phyloP scores from a whole-genome alignment of 2,329 filamentous ascomycete genomes.

The Alternaria gansuensis region DNA sequence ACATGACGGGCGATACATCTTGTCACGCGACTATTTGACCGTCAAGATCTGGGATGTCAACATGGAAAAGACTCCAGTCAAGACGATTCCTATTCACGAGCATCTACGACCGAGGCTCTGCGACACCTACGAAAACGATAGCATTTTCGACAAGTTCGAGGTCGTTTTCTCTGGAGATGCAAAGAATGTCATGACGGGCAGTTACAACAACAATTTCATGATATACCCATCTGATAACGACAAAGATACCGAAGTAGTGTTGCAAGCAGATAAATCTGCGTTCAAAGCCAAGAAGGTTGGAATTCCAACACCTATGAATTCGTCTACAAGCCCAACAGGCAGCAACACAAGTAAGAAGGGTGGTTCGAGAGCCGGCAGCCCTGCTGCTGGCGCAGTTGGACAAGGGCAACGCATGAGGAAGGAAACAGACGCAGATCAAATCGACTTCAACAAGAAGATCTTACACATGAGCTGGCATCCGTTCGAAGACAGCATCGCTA shows the following conservation, averaged over 20 bases:
- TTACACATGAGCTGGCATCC: constrained; percentile 99
- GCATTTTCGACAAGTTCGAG: constrained; percentile 99
- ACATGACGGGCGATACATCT: constrained; percentile 93
- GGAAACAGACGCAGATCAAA: constrained; percentile 98
- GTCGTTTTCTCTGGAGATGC: constrained; percentile 98
- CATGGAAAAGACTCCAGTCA: constrained; percentile 97
- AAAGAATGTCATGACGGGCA: constrained; percentile 99
- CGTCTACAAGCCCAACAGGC: constrained; percentile 74
- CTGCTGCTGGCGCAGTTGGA: constrained; percentile 73
- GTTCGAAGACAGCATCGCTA: constrained; percentile 98
- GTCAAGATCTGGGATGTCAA: constrained; percentile 99
- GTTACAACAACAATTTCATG: constrained; percentile 99
- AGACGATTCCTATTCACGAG: constrained; percentile 98
- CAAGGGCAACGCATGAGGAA: constrained; percentile 96
- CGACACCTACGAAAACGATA: constrained; percentile 99
- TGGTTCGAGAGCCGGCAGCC: constrained; percentile 86
- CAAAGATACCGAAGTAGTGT: constrained; percentile 94
- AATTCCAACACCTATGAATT: constrained; percentile 95
- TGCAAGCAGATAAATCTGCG: constrained; percentile 97
- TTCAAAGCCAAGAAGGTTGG: constrained; percentile 99
- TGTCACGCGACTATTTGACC: constrained; percentile 96
- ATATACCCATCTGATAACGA: constrained; percentile 97
- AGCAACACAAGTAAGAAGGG: constrained; percentile 81
- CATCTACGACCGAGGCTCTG: constrained; percentile 92
- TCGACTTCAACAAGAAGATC: constrained; percentile 99